phyloP scores from a whole-genome alignment of 441 rosid species.

The Corymbia citriodora region DNA sequence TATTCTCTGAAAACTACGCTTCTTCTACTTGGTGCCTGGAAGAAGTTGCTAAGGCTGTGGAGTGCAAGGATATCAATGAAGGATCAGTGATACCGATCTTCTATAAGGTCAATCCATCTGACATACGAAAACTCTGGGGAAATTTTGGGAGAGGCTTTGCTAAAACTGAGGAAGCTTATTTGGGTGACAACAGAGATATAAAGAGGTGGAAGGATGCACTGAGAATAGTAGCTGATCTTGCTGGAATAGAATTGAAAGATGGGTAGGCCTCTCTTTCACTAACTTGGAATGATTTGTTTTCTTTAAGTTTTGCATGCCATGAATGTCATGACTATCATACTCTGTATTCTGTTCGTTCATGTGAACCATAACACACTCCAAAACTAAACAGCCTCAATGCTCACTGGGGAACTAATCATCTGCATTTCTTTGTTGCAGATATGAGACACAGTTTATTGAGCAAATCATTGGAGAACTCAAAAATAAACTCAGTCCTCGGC shows the following conservation, averaged over 20 bases:
- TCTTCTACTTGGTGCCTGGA: not conserved
- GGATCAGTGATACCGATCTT: slow-evolving; percentile 4
- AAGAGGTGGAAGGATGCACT: not conserved
- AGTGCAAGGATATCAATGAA: not conserved
- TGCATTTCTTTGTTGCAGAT: not conserved
- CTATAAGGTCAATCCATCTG: not conserved
- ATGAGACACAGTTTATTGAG: not conserved
- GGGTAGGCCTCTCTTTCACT: not conserved
- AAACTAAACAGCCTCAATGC: too few species aligned
- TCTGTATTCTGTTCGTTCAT: too few species aligned
- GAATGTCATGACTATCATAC: too few species aligned
- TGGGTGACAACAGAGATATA: not conserved
- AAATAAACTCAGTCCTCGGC: not conserved
- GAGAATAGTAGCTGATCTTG: not conserved
- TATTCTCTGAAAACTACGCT: not conserved
- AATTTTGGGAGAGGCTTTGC: not conserved
- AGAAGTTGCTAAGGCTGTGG: slow-evolving; percentile 1
- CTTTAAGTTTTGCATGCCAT: not conserved
- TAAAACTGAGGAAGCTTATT: not conserved
- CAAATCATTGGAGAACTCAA: not conserved
- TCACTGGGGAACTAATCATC: too few species aligned
- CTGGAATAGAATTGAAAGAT: not conserved
- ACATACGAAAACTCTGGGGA: not conserved
- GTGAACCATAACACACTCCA: not conserved
- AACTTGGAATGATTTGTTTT: not conserved